Conservation (phyloP, 768 basidiomycete genomes). For the Calocybe indica region DNA sequence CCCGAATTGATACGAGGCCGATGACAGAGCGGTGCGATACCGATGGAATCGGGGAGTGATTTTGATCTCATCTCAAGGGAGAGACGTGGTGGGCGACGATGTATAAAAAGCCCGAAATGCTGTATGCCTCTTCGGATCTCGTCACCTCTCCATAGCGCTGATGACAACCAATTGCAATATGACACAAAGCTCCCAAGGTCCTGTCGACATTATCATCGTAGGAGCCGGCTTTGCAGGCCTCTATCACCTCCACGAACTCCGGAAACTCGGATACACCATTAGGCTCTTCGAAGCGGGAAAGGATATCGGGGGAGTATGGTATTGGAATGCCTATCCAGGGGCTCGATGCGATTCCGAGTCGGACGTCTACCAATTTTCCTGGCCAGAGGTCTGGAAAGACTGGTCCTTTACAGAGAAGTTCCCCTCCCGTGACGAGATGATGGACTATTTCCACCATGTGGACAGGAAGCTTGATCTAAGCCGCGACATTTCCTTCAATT, state of each 20-base stretch:
- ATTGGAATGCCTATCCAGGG: constrained; percentile 13
- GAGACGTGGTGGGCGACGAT: too few species aligned
- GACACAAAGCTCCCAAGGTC: too few species aligned
- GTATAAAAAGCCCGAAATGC: too few species aligned
- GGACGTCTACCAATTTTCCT: constrained; percentile 10
- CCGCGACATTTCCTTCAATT: constrained; percentile 10
- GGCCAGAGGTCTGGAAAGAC: constrained; percentile 11
- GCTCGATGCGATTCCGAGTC: constrained; percentile 11
- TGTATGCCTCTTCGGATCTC: too few species aligned
- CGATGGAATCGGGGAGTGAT: too few species aligned
- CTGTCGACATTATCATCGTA: background rate
- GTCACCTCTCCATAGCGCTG: too few species aligned
- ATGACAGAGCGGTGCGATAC: too few species aligned
- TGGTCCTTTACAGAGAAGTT: constrained; percentile 7
- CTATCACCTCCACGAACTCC: constrained; percentile 1
- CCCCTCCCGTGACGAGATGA: constrained; percentile 5
- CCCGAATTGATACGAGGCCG: too few species aligned
- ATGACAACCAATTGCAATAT: too few species aligned
- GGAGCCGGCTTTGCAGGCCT: constrained; percentile 13
- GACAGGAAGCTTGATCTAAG: constrained; percentile 10
- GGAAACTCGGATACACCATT: constrained; percentile 1
- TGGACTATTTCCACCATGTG: constrained; percentile 9
- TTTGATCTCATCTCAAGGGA: too few species aligned
- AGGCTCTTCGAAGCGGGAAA: constrained; percentile 5
- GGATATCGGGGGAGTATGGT: constrained; percentile 12